phyloP scores from a whole-genome alignment of 176 grass and related monocot species.

The Oryza officinalis region DNA sequence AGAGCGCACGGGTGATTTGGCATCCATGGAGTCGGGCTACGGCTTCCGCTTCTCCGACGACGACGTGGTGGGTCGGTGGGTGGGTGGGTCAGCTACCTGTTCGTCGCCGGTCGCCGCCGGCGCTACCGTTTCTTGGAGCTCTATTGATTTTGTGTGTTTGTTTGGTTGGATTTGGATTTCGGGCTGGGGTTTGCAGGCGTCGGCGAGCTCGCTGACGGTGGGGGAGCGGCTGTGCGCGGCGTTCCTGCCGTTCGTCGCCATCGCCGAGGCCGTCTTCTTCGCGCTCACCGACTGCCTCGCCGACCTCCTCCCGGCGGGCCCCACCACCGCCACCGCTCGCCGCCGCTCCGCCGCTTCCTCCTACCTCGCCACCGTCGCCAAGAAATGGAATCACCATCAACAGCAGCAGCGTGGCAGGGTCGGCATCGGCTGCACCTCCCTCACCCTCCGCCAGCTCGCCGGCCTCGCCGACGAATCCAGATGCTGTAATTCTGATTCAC shows the following conservation, averaged over 20 bases:
- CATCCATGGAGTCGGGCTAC: slow-evolving; percentile 41
- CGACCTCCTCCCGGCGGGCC: neutral
- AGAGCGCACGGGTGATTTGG: neutral
- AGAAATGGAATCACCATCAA: neutral
- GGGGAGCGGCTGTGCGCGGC: slow-evolving; percentile 65
- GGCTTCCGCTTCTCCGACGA: slow-evolving; percentile 27
- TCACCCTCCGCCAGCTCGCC: slow-evolving; percentile 40
- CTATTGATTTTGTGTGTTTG: neutral
- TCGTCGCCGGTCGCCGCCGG: too few species aligned
- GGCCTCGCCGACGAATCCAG: slow-evolving; percentile 66
- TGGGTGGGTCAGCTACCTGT: neutral
- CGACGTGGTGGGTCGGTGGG: slow-evolving; percentile 37
- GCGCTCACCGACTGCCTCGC: slow-evolving; percentile 61
- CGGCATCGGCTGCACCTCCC: neutral
- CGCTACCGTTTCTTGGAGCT: neutral
- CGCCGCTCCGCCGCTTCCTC: neutral
- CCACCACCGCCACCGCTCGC: neutral
- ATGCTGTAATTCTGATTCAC: slow-evolving; percentile 49
- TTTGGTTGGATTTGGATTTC: neutral
- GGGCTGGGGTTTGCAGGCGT: slow-evolving; percentile 43
- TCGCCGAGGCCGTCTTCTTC: slow-evolving; percentile 61
- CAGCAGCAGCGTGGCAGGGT: neutral
- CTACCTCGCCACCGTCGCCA: slow-evolving; percentile 11
- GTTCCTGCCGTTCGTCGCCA: slow-evolving; percentile 54
- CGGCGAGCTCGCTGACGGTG: slow-evolving; percentile 62